Evolutionary conservation across 305 asterid species (phyloP), one percentile per base, ranked within the genome.

Genomic region (Striga hermonthica): DNA sequence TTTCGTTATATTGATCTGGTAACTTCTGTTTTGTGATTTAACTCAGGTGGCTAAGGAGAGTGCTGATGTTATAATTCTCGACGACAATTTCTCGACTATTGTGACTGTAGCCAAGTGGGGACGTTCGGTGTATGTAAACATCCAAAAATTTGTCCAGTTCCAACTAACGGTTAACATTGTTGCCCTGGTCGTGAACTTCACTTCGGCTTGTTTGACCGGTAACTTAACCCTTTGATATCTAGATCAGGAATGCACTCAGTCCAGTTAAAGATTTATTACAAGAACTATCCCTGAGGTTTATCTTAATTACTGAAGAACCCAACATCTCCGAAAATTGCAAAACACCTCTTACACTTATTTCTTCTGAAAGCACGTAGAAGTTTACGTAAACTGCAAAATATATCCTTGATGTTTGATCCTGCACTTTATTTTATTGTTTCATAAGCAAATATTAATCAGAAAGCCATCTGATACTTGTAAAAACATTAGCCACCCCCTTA

Each of bases 91-190:
- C 94, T 86, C 96, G 68, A 89, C 96, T 7, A 89, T 86, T 10
- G 96, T 88, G 52, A 88, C 88, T 0, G 95, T 88, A 22, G 94
- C 93, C 59, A 88, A 81, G 76, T 88, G 95, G 95, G 94, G 94
- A 5, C 85, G 95, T 35, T 89, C 96, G 1, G 93, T 89, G 12
- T 89, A 89, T 35, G 84, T 89, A 31, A 89, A 89, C 80, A 89
- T 89, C 69, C 96, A 89, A 55, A 89, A 89, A 71, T 86, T 89
- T 50, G 96, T 89, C 60, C 96, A 89, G 72, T 89, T 89, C 68
- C 96, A 89, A 80, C 82, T 89, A 63, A 89, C 96, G 6, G 96
- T 89, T 43, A 89, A 89, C 49, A 75, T 86, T 57, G 96, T 86
- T 67, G 96, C 96, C 4, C 69, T 89, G 59, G 56, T 89, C 15